A percentile compares a stretch with the other conserved stretches of the same genome.
These are phyloP conservation scores for Penicillium sp. DNA, from an alignment of 2,329 filamentous ascomycete genomes.

Conservation along the genomic window DNA sequence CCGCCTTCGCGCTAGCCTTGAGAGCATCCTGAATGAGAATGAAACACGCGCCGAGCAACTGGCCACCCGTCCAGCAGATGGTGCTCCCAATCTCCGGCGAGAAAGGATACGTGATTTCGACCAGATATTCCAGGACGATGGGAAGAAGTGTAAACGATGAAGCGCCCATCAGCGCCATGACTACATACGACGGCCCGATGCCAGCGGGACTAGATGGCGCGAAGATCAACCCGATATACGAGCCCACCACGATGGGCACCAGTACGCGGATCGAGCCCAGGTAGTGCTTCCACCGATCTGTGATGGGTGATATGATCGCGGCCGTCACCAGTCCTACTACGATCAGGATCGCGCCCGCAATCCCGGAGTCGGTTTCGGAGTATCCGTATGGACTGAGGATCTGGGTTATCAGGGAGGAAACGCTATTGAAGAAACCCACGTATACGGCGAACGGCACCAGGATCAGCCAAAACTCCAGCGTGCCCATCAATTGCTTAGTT, in stretches of 20 bases:
- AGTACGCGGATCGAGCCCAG: conserved; percentile 66
- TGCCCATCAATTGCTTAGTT: conserved; percentile 53
- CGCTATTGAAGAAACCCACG: conserved; percentile 89
- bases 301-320: conserved; percentile 72
- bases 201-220: conserved; percentile 59
- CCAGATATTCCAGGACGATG: conserved; percentile 77
- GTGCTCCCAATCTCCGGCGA: conserved; percentile 80
- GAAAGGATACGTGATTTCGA: conserved; percentile 81
- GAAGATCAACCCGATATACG: conserved; percentile 76
- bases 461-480: conserved; percentile 73
- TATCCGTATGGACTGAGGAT: conserved; percentile 84
- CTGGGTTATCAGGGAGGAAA: conserved; percentile 84
- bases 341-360: conserved; percentile 84
- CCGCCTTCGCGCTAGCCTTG: conserved; percentile 45
- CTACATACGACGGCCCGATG: conserved; percentile 60
- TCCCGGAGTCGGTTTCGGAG: conserved; percentile 76
- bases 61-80: conserved; percentile 79
- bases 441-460: conserved; percentile 76
- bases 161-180: conserved; percentile 73
- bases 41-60: conserved; percentile 78
- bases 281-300: conserved; percentile 80
- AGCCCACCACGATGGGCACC: conserved; percentile 67
- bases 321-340: conserved; percentile 75
- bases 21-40: conserved; percentile 78
- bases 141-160: conserved; percentile 76